These are phyloP conservation scores for Blumeria graminis DNA, from an alignment of 2,329 filamentous ascomycete species.

Conservation along the genomic window DNA sequence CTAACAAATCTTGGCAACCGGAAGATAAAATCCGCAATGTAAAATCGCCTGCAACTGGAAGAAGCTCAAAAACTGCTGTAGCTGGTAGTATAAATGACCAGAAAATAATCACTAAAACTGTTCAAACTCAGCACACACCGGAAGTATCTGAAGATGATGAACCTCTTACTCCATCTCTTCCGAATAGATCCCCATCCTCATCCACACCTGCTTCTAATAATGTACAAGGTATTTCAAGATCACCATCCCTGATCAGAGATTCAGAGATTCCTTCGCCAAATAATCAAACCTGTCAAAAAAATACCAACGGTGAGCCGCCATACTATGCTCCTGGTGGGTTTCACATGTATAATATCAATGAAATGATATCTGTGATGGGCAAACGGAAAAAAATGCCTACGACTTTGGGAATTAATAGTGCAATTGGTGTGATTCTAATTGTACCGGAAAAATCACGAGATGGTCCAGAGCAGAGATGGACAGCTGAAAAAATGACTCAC, in stretches of 20 bases:
- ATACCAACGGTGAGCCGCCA: conserved; percentile 22
- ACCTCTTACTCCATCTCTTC: conserved; percentile 32
- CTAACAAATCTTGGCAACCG: conserved; percentile 11
- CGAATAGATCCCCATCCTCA: conserved; percentile 25
- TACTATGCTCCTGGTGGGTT: conserved; percentile 49
- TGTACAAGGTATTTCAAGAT: conserved; percentile 14
- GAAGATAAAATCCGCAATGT: conserved; percentile 15
- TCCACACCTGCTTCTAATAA: conserved; percentile 13
- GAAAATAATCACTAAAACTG: conserved; percentile 14
- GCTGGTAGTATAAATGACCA: conserved; percentile 26
- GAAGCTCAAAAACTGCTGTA: conserved; percentile 20
- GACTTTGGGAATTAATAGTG: conserved; percentile 80
- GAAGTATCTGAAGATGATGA: conserved; percentile 46
- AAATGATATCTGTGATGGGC: conserved; percentile 91
- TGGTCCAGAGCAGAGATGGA: conserved; percentile 77
- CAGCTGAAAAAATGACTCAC: conserved; percentile 82
- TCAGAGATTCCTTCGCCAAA: conserved; percentile 26
- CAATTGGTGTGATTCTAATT: conserved; percentile 72
- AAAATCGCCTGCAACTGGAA: conserved; percentile 3
- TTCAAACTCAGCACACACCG: conserved; percentile 26
- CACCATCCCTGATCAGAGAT: conserved; percentile 18
- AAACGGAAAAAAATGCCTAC: conserved; percentile 97
- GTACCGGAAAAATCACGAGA: conserved; percentile 66
- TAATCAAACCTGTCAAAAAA: conserved; percentile 18
- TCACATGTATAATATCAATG: conserved; percentile 88